These are phyloP conservation scores for Puccinia horiana DNA, from an alignment of 1,284 basidiomycete species.

Conservation along the genomic window DNA sequence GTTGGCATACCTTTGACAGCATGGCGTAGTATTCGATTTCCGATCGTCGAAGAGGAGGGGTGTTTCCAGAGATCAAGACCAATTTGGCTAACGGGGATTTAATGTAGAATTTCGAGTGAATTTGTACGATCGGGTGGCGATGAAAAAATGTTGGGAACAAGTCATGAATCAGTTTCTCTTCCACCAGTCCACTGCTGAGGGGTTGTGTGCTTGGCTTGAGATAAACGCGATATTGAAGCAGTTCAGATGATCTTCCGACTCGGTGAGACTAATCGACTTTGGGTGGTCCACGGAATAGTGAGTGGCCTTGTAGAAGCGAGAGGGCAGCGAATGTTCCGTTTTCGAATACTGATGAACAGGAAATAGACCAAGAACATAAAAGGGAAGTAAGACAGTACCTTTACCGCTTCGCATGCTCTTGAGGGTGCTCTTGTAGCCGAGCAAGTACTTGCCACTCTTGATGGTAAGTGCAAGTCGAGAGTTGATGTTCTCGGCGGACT, in stretches of 20 bases:
- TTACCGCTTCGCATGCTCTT: constrained; percentile 98
- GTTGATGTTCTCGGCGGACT: constrained; percentile 79
- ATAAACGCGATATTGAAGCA: constrained; percentile 40
- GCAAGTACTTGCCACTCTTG: constrained; percentile 89
- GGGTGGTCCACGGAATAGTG: too few relatives aligned
- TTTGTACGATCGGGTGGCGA: neutral
- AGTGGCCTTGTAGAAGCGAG: too few relatives aligned
- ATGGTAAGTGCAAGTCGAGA: constrained; percentile 94
- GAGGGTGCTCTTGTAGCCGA: constrained; percentile 95
- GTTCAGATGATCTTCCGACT: constrained; percentile 40
- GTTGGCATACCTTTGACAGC: constrained; percentile 65
- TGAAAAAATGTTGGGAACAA: neutral
- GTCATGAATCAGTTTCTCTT: constrained; percentile 2
- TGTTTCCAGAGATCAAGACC: constrained; percentile 97
- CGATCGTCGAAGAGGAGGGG: constrained; percentile 96
- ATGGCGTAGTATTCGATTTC: constrained; percentile 99
- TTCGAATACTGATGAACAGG: neutral
- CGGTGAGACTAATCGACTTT: too few relatives aligned
- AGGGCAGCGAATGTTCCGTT: too few relatives aligned
- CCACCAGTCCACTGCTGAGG: constrained; percentile 12
- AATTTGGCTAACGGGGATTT: constrained; percentile 80
- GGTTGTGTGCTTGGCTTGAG: constrained; percentile 1
- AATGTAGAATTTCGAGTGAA: constrained; percentile 45
- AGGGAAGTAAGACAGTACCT: constrained; percentile 68
- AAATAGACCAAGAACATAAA: neutral